Evolutionary conservation across 768 basidiomycete species (phyloP).

Genomic region (Naganishia randhawae): DNA sequence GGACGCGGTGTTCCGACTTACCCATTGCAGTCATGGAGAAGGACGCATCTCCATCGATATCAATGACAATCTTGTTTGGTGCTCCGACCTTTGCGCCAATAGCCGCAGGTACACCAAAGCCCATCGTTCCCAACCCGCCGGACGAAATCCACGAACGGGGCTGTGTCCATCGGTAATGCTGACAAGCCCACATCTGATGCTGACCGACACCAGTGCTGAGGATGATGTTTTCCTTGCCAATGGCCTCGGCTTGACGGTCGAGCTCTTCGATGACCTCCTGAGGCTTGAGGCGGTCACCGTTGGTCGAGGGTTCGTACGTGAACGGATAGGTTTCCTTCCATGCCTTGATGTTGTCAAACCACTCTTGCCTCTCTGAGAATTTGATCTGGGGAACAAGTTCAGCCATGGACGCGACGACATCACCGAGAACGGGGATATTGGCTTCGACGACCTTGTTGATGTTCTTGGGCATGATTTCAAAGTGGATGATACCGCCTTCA

Average conservation of each 20-base stretch:
- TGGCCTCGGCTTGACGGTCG: slow-evolving; percentile 64
- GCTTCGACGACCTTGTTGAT: slow-evolving; percentile 98
- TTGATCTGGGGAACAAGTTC: slow-evolving; percentile 73
- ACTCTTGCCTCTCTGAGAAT: slow-evolving; percentile 61
- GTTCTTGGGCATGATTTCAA: slow-evolving; percentile 98
- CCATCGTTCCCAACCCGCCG: slow-evolving; percentile 97
- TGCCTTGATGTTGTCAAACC: slow-evolving; percentile 74
- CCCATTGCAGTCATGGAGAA: slow-evolving; percentile 98
- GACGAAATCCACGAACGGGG: slow-evolving; percentile 87
- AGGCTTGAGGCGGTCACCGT: slow-evolving; percentile 77
- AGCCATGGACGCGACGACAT: slow-evolving; percentile 78
- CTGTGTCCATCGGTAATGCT: slow-evolving; percentile 83
- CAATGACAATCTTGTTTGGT: slow-evolving; percentile 86
- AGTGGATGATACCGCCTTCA: slow-evolving; percentile 95
- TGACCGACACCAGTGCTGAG: slow-evolving; percentile 94
- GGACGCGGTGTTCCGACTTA: not conserved
- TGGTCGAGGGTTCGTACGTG: slow-evolving; percentile 65
- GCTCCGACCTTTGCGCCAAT: slow-evolving; percentile 97
- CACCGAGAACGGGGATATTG: slow-evolving; percentile 86
- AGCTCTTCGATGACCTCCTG: slow-evolving; percentile 95
- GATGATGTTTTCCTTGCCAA: slow-evolving; percentile 73
- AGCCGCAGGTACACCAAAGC: slow-evolving; percentile 88
- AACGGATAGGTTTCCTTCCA: slow-evolving; percentile 93
- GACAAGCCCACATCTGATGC: slow-evolving; percentile 99
- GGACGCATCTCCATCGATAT: slow-evolving; percentile 96